Percentiles rank a stretch among this genome's conserved stretches.
Conservation (phyloP, 495 filamentous ascomycete species). For the Paragyromitra xinjiangensis region DNA sequence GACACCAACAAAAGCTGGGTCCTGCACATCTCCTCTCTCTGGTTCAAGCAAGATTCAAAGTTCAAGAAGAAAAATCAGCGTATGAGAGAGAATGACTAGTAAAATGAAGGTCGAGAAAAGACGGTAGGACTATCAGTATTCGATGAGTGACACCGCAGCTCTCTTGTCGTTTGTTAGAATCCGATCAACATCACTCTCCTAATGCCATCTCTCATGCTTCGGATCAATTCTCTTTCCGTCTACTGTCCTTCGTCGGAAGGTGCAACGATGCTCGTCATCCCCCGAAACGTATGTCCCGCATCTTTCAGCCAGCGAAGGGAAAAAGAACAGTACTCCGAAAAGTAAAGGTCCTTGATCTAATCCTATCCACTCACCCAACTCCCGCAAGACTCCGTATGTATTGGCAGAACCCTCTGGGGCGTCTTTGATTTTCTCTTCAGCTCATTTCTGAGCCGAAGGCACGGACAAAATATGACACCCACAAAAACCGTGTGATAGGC, state of each 20-base stretch:
- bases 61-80: slow-evolving; percentile 4
- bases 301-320: slow-evolving; percentile 28
- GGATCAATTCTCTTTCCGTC: slow-evolving; percentile 38
- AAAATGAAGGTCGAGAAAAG: slow-evolving; percentile 35
- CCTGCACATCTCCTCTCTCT: slow-evolving; percentile 25
- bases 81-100: slow-evolving; percentile 26
- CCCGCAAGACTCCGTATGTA: slow-evolving; percentile 56
- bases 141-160: slow-evolving; percentile 49
- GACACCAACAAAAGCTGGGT: slow-evolving; percentile 48
- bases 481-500: slow-evolving; percentile 55
- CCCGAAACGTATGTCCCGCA: slow-evolving; percentile 32
- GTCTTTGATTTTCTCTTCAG: slow-evolving; percentile 56
- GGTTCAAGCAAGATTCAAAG: slow-evolving; percentile 20
- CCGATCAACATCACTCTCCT: slow-evolving; percentile 37
- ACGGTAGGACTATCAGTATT: slow-evolving; percentile 38
- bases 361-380: slow-evolving; percentile 27
- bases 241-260: slow-evolving; percentile 20
- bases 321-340: slow-evolving; percentile 28
- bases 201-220: slow-evolving; percentile 11
- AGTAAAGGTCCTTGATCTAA: slow-evolving; percentile 25
- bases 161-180: slow-evolving; percentile 49
- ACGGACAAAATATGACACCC: slow-evolving; percentile 57
- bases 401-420: slow-evolving; percentile 55
- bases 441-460: slow-evolving; percentile 48
- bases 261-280: slow-evolving; percentile 33